These are phyloP conservation scores for Penstemon eatonii DNA, from an alignment of 257 asterid species.

Conservation along the genomic window DNA sequence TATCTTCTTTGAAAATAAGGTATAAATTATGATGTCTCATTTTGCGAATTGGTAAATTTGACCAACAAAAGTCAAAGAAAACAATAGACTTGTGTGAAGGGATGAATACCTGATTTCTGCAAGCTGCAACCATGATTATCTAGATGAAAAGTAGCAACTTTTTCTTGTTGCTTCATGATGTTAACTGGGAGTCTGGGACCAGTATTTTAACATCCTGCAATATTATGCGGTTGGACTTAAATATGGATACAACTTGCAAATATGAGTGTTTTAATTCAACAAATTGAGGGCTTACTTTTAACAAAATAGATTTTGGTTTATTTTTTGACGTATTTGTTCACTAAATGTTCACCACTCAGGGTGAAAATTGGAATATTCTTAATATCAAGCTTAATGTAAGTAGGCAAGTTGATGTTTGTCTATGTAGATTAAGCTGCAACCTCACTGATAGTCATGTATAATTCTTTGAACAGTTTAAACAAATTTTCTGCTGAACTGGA, in stretches of 20 bases:
- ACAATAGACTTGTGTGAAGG: too few species aligned
- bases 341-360: conserved; percentile 4
- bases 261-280: background rate
- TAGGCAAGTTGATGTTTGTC: conserved; percentile 15
- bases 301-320: background rate
- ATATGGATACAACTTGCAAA: background rate
- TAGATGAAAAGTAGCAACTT: conserved; percentile 12
- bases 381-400: conserved; percentile 11
- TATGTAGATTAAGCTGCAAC: conserved; percentile 1
- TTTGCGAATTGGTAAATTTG: background rate
- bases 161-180: background rate
- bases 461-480: background rate
- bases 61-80: background rate
- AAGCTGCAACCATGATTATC: background rate
- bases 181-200: conserved; percentile 5
- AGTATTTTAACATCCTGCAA: too few species aligned
- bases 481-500: background rate
- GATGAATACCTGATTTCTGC: background rate
- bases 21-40: conserved; percentile 6
- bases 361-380: conserved; percentile 6
- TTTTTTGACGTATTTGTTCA: background rate
- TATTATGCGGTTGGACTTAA: background rate
- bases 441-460: background rate
- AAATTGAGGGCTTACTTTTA: background rate
- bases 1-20: background rate